These are phyloP conservation scores for Panaeolus papilionaceus DNA, from an alignment of 768 basidiomycete species.

Conservation along the genomic window DNA sequence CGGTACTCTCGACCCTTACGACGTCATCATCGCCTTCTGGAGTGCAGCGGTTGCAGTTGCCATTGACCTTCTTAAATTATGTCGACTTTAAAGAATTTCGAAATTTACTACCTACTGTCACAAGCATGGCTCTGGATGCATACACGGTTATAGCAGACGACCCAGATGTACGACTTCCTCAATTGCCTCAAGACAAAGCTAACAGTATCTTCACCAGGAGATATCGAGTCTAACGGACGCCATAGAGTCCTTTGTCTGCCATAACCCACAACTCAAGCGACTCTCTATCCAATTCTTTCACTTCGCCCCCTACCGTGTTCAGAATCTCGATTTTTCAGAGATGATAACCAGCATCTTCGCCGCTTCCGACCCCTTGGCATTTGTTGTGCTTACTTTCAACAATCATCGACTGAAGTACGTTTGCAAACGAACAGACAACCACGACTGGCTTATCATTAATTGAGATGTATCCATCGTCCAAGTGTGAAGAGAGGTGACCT, in stretches of 20 bases:
- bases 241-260: constrained; percentile 31
- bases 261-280: constrained; percentile 23
- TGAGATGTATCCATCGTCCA: not conserved
- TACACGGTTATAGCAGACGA: constrained; percentile 30
- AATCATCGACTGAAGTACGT: constrained; percentile 31
- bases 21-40: constrained; percentile 22
- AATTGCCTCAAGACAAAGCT: not conserved
- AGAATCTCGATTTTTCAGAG: constrained; percentile 32
- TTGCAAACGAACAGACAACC: constrained; percentile 28
- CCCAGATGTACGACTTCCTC: constrained; percentile 21
- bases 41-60: constrained; percentile 24
- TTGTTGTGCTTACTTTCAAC: constrained; percentile 30
- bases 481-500: not conserved
- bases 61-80: constrained; percentile 6
- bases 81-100: constrained; percentile 10
- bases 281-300: constrained; percentile 29
- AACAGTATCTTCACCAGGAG: constrained; percentile 19
- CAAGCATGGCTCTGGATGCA: constrained; percentile 27
- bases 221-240: constrained; percentile 30
- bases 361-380: constrained; percentile 24
- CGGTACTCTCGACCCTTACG: constrained; percentile 2
- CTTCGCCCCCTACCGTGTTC: constrained; percentile 27
- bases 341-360: constrained; percentile 34
- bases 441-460: constrained; percentile 33
- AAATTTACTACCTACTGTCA: constrained; percentile 20